Base-by-base conservation (phyloP, 148 eudicot species). In the Amaranthus palmeri region DNA sequence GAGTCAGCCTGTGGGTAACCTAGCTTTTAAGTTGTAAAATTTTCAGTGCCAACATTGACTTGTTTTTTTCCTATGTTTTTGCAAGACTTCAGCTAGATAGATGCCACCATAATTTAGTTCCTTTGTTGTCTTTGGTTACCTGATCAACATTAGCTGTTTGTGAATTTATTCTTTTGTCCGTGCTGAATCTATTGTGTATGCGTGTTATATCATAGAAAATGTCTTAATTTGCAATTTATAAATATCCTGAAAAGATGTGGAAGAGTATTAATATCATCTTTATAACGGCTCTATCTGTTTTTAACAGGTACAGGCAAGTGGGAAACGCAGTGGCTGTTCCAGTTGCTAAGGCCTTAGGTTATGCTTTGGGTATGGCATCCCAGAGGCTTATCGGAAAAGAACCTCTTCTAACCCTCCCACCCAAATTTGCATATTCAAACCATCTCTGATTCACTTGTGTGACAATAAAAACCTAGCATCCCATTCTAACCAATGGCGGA, bases 251-350 rank as follows among this genome's bases (percentile, higher is more conserved):
- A 45, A 40, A 4, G 49, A 15, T 54, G 14, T 13, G 15, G 64
- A 44, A 61, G 10, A 18, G n/a, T 2, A 53, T 41, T n/a, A n/a
- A 13, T 7, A 14, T 42, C 36, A 45, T 64, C 12, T 54, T 52
- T 43, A 0, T 41, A 70, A 57, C 9, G 36, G 10, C 9, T 70
- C 10, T 12, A 3, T 43, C 14, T 25, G 49, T 70, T 45, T 74
- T 8, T n/a, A 65, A 65, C 80, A 91, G 97, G 88, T 93, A 93
- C 77, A 69, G 98, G 14, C 98, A 93, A 76, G 86, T 93, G 42
- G 98, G 98, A 77, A 93, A 91, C 80, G 97, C 98, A 0, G 98
- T 93, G 59, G 84, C 98, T 3, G 77, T 93, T 74, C 91, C 96
- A 8, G 98, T 93, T 63, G 89, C 85, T 14, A 79, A 83, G 67